A percentile compares a stretch with the other conserved stretches of the same genome.
Evolutionary conservation across 1,284 basidiomycete genomes (phyloP).

Genomic region (Taiwanofungus camphoratus): DNA sequence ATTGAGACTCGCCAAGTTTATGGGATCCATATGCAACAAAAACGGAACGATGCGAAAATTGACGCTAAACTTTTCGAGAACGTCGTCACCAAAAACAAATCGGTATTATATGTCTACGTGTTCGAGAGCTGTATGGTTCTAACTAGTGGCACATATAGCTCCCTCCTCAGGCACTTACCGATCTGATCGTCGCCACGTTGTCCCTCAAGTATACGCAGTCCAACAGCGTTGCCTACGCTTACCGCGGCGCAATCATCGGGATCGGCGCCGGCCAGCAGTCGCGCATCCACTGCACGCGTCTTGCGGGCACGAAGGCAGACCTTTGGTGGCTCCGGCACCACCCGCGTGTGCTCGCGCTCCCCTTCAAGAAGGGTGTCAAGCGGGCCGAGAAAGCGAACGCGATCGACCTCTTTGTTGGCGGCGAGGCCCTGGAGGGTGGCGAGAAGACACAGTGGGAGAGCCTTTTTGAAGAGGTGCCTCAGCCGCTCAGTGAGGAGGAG

Average conservation of each 20-base stretch:
- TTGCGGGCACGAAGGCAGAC: constrained; percentile 98
- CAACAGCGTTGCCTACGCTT: constrained; percentile 97
- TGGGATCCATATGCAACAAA: constrained; percentile 89
- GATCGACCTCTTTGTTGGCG: constrained; percentile 94
- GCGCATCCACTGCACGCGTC: constrained; percentile 97
- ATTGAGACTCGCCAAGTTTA: constrained; percentile 95
- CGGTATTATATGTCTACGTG: no score
- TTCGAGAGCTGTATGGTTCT: no score
- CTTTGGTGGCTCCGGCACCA: constrained; percentile 99
- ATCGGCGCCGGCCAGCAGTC: constrained; percentile 98
- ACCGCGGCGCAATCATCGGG: constrained; percentile 90
- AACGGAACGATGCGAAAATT: constrained; percentile 89
- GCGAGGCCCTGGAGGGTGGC: constrained; percentile 80
- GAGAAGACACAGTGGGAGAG: constrained; percentile 92
- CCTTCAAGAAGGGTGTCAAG: constrained; percentile 98
- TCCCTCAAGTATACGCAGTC: constrained; percentile 99
- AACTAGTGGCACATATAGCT: no score
- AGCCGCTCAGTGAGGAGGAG: constrained; percentile 67
- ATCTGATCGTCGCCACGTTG: constrained; percentile 92
- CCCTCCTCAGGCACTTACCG: constrained; percentile 68
- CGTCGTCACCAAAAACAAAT: constrained; percentile 85
- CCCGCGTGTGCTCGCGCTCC: constrained; percentile 83
- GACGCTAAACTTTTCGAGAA: constrained; percentile 80
- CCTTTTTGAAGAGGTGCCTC: constrained; percentile 76
- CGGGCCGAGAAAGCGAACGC: constrained; percentile 98